These are phyloP conservation scores for Phialophora verrucosa DNA, from an alignment of 2,329 filamentous ascomycete species.

Conservation along the genomic window DNA sequence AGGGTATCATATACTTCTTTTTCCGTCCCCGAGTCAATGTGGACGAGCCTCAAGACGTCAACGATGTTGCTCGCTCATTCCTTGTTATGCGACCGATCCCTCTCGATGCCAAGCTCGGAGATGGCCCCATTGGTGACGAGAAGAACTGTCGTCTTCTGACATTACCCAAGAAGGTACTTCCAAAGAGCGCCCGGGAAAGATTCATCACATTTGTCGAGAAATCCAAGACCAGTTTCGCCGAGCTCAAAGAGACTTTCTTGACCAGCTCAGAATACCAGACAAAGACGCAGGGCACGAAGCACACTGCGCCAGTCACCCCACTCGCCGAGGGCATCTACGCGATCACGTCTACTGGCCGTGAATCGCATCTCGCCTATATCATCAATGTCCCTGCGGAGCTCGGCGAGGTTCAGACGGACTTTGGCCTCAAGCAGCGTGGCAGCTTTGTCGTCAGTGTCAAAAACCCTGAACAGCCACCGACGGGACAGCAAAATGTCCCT, in stretches of 20 bases:
- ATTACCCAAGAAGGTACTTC: slow-evolving; percentile 83
- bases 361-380: slow-evolving; percentile 80
- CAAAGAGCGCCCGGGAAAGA: slow-evolving; percentile 68
- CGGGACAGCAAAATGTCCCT: slow-evolving; percentile 67
- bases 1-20: slow-evolving; percentile 91
- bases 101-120: slow-evolving; percentile 69
- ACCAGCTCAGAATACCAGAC: slow-evolving; percentile 72
- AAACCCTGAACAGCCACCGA: slow-evolving; percentile 74
- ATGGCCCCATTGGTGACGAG: slow-evolving; percentile 61
- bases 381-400: slow-evolving; percentile 73
- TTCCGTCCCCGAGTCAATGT: slow-evolving; percentile 77
- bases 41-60: slow-evolving; percentile 69
- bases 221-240: slow-evolving; percentile 65
- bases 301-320: slow-evolving; percentile 71
- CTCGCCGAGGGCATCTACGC: slow-evolving; percentile 87
- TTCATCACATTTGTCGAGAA: slow-evolving; percentile 88
- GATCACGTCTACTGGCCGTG: slow-evolving; percentile 72
- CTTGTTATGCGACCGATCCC: slow-evolving; percentile 78
- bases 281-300: slow-evolving; percentile 72
- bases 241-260: slow-evolving; percentile 76
- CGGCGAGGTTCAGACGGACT: slow-evolving; percentile 73
- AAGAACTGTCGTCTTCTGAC: slow-evolving; percentile 73
- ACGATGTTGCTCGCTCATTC: slow-evolving; percentile 78
- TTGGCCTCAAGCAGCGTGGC: slow-evolving; percentile 73
- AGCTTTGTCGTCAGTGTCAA: slow-evolving; percentile 81